Evolutionary conservation across 768 basidiomycete genomes (phyloP), one percentile per base, ranked within the genome.

Genomic region (Candolleomyces eurysporus): DNA sequence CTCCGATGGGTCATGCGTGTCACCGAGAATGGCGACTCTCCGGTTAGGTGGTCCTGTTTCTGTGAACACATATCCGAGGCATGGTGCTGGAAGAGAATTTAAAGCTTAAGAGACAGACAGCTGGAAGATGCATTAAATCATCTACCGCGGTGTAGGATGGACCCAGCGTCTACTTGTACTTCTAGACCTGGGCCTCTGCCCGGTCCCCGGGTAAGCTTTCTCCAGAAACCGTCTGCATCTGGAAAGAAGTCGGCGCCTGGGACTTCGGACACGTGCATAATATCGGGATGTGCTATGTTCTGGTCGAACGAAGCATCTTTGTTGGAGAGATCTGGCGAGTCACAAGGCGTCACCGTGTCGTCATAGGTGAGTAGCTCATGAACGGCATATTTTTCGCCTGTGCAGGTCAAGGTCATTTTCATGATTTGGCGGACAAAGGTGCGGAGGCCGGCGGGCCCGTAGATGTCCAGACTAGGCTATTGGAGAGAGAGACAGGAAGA

Each of bases 391-490:
- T 78, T 82, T 50, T 88, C 84, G 0, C 81, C 76, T 3, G 85
- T 84, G 32, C 73, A 76, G 7, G 85, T 85, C 45, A 84, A 75
- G 0, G 94, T 92, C 75, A 91, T 82, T 57, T 79, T 80, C 67
- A 94, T 79, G 58, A 83, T 84, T 45, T 82, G 82, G 48, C 93
- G 89, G 26, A 95, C 75, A 71, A 94, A 90, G 19, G 76, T 73
- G 31, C 94, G 89, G 19, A 94, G 73, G 30, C 93, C 92, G 13
- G 85, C 83, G 0, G 91, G 93, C 0, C 93, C 92, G 68, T 88
- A 94, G 26, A 95, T 79, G 51, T 93, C 84, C 39, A 94, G 76
- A 42, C 73, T 78, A 0, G 85, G 84, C 78, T 84, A 57, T 53
- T 51, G 69, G 60, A 13, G 61, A 30, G 57, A 31, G 32, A 50